phyloP scores from a whole-genome alignment of 2,329 filamentous ascomycete genomes.

The Metarhizium robertsii region DNA sequence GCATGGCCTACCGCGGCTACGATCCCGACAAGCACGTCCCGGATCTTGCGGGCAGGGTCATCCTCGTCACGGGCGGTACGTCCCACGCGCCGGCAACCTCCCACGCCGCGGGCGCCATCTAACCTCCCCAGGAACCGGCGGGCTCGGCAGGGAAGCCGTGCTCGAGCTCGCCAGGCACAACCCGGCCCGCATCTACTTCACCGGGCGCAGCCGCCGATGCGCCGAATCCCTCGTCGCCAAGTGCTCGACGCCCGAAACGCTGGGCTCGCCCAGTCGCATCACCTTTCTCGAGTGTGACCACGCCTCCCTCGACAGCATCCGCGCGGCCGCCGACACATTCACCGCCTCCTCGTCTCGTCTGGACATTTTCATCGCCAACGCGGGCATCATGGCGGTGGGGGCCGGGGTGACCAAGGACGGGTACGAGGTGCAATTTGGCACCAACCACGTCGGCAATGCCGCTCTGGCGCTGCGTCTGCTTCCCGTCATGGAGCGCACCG shows the following conservation, averaged over 20 bases:
- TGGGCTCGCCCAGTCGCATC: conserved; percentile 5
- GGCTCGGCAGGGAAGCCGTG: conserved; percentile 18
- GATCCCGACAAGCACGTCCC: conserved; percentile 32
- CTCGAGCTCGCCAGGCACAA: conserved; percentile 26
- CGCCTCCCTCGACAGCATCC: conserved; percentile 37
- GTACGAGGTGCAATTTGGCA: conserved; percentile 25
- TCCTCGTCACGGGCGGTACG: conserved; percentile 28
- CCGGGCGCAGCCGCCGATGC: conserved; percentile 35
- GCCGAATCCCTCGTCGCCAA: conserved; percentile 33
- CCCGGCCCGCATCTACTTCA: conserved; percentile 45
- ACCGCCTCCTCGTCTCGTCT: conserved; percentile 19
- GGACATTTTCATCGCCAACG: conserved; percentile 29
- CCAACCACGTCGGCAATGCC: conserved; percentile 24
- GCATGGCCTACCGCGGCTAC: not conserved
- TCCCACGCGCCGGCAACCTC: not conserved
- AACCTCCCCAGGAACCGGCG: conserved; percentile 22
- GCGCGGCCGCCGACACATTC: conserved; percentile 18
- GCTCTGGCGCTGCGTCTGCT: conserved; percentile 25
- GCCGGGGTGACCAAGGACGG: conserved; percentile 26
- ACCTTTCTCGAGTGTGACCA: conserved; percentile 37
- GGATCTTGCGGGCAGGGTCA: conserved; percentile 36
- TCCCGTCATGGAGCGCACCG: conserved; percentile 14
- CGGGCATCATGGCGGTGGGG: conserved; percentile 17
- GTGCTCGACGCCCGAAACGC: conserved; percentile 20
- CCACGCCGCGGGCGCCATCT: not conserved